Evolutionary conservation across 1,284 basidiomycete genomes (phyloP), one percentile per base, ranked within the genome.

Genomic region (Ceratobasidium sp.): DNA sequence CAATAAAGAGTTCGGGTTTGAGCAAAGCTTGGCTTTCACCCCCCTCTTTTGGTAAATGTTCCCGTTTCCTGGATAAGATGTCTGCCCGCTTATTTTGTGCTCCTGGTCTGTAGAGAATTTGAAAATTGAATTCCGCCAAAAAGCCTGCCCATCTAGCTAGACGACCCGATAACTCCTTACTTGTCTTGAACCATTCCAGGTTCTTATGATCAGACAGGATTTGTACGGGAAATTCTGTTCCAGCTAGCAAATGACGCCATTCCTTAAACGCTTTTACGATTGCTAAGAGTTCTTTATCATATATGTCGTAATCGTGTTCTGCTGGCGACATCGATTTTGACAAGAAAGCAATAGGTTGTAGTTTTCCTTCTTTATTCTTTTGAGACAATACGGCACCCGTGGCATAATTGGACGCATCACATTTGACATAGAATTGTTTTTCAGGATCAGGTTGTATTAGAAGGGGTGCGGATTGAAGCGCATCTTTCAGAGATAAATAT

Each of bases 201-300:
- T 87, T 87, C 17, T 83, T 81, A 77, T 89, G 87, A 78, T 89
- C 85, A 0, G 85, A 83, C 64, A 80, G 80, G 28, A 88, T 80
- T 0, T 77, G 79, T 35, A 85, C 77, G 0, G 75, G 56, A 0
- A 82, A 42, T 3, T 20, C 15, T 0, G 79, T 54, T 20, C 85
- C 85, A 71, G 82, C 79, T 17, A 82, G 76, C 75, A 84, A 86
- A 47, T 86, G 83, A 28, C 82, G 61, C 87, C 85, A 89, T 61
- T 83, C 79, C 37, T 83, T 76, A 0, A 88, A 77, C 0, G 84
- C 80, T 23, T 80, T 28, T 1, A 87, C 82, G 20, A 88, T 85
- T 0, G 85, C 85, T 0, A 88, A 79, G 5, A 42, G 39, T 13
- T 42, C 39, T 13, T 42, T 42, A 13, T 90, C 85, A 78, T 82